Evolutionary conservation across 139 green algal species (phyloP).

Genomic region (Coccomyxa sp.): DNA sequence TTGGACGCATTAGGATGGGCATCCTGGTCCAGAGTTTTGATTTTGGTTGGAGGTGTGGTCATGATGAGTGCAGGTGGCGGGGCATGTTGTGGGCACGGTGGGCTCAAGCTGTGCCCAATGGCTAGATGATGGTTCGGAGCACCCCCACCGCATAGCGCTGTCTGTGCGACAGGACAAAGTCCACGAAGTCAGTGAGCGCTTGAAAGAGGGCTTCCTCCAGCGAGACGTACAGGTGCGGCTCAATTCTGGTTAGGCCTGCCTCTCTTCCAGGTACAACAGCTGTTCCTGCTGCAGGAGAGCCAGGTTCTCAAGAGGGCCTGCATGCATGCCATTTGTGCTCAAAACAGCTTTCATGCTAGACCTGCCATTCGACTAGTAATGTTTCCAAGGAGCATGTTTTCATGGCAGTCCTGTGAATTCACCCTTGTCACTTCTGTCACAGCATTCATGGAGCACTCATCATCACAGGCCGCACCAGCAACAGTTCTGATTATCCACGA

Average conservation of each 20-base stretch:
- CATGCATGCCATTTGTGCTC: not conserved
- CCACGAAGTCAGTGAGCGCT: constrained; percentile 19
- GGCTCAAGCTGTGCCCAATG: constrained; percentile 28
- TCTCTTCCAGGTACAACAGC: not conserved
- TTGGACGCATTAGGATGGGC: not conserved
- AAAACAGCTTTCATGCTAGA: too few species aligned
- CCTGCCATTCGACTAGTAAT: not conserved
- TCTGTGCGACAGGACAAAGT: constrained; percentile 48
- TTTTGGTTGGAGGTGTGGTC: too few species aligned
- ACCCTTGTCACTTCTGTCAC: not conserved
- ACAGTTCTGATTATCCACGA: not conserved
- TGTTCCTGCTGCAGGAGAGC: not conserved
- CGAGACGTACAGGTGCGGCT: constrained; percentile 1
- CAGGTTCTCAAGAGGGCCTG: not conserved
- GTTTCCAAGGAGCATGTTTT: not conserved
- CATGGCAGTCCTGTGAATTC: not conserved
- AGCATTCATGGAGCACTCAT: not conserved
- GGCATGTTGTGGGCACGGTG: not conserved
- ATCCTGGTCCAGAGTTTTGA: not conserved
- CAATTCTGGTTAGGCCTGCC: not conserved
- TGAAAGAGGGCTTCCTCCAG: constrained; percentile 29
- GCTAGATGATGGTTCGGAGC: constrained; percentile 79
- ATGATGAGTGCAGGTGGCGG: constrained; percentile 5
- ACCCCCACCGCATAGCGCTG: constrained; percentile 83
- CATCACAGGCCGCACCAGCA: not conserved